Evolutionary conservation across 2,329 filamentous ascomycete genomes (phyloP), one percentile per base, ranked within the genome.

Genomic region (Aureobasidium sp.): DNA sequence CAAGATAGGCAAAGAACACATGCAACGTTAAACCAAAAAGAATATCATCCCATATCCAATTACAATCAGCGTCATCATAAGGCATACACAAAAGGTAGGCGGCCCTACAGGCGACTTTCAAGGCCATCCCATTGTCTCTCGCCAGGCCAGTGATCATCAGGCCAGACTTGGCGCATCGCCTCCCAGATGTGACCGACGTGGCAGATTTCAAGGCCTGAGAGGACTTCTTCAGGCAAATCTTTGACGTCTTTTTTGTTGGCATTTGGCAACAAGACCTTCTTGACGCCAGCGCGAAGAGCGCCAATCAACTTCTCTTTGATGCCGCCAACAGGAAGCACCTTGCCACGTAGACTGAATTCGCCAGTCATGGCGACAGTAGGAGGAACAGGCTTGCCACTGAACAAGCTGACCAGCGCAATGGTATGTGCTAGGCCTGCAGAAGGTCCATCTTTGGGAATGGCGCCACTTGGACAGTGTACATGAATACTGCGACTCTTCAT

Each of bases 301-400:
- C 94, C 94, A 71, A 99, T 97, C 59, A 97, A 82, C 76, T 99
- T 99, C 84, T 99, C 93, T 77, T 97, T 97, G 78, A 99, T 97
- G 20, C 94, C 94, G 59, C 94, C 94, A 39, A 99, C 94, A 29
- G 93, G 91, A 76, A 94, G 90, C 62, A 99, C 89, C 66, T 91
- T 86, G 26, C 94, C 94, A 46, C 94, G 85, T 29, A 99, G 84
- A 62, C 89, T 91, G 65, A 88, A 77, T 70, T 88, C 86, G 9
- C 86, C 86, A 0, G 94, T 99, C 94, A 99, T 99, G 47, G 94
- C 94, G 75, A 99, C 87, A 3, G 89, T 91, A 0, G 93, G 90
- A 44, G 93, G 90, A 4, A 99, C 92, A 29, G 89, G 80, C 70
- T 91, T 91, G 64, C 87, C 89, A 10, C 86, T 88, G 74, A 99